phyloP scores from a whole-genome alignment of 2,329 filamentous ascomycete species.

The Akanthomyces uredinophilus region DNA sequence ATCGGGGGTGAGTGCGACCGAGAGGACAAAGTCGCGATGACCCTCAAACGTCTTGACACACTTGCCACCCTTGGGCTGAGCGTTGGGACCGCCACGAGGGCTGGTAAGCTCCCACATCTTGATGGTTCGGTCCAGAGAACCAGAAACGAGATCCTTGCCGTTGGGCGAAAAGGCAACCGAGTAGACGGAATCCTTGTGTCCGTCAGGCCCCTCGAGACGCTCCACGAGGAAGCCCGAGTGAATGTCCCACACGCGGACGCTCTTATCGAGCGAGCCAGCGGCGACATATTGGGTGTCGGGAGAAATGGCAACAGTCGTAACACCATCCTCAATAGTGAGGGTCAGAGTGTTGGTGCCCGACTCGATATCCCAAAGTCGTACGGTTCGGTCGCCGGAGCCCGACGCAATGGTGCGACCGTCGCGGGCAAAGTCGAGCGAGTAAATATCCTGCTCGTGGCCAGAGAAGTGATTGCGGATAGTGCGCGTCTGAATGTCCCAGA shows the following conservation, averaged over 20 bases:
- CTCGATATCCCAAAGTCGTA: slow-evolving; percentile 94
- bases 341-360: slow-evolving; percentile 75
- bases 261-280: slow-evolving; percentile 94
- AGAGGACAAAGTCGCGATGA: slow-evolving; percentile 95
- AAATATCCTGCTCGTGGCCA: slow-evolving; percentile 98
- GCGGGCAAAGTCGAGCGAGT: slow-evolving; percentile 89
- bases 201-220: slow-evolving; percentile 84
- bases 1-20: slow-evolving; percentile 90
- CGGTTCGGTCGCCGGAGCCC: slow-evolving; percentile 88
- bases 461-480: slow-evolving; percentile 88
- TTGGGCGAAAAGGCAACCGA: slow-evolving; percentile 93
- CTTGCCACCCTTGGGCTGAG: slow-evolving; percentile 75
- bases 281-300: slow-evolving; percentile 92
- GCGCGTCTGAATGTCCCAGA: slow-evolving; percentile 86
- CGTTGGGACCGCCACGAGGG: slow-evolving; percentile 60
- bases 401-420: slow-evolving; percentile 94
- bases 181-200: slow-evolving; percentile 96
- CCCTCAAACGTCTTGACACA: slow-evolving; percentile 97
- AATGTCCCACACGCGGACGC: slow-evolving; percentile 94
- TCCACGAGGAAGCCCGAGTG: slow-evolving; percentile 80
- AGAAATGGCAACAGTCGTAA: slow-evolving; percentile 95
- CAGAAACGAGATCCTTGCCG: slow-evolving; percentile 87
- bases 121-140: slow-evolving; percentile 95
- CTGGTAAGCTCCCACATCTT: slow-evolving; percentile 96
- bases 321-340: slow-evolving; percentile 90